Evolutionary conservation across 75 land plant species (phyloP).

Genomic region (Sequoia sempervirens): DNA sequence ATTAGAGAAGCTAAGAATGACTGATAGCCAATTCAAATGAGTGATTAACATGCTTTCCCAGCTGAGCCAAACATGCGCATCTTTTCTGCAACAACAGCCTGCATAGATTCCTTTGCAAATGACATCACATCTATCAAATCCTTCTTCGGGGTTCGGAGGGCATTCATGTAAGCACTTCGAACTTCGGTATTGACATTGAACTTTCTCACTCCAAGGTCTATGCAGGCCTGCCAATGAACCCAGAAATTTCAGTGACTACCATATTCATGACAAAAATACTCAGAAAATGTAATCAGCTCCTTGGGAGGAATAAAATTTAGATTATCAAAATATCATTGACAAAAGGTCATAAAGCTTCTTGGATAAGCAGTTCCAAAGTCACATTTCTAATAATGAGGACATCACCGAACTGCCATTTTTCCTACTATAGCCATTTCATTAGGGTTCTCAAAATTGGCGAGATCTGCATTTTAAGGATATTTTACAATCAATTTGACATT

Average conservation of each 20-base stretch:
- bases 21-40: neutral
- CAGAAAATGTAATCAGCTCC: neutral
- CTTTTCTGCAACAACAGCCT: slow-evolving; percentile 76
- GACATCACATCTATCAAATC: slow-evolving; percentile 79
- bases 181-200: slow-evolving; percentile 98
- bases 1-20: neutral
- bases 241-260: neutral
- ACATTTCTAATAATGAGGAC: no score
- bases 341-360: neutral
- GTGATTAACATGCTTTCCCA: slow-evolving; percentile 52
- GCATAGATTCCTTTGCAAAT: slow-evolving; percentile 80
- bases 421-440: neutral
- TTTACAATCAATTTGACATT: neutral
- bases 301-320: neutral
- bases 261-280: neutral
- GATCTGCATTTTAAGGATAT: neutral
- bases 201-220: slow-evolving; percentile 73
- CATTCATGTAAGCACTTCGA: slow-evolving; percentile 76
- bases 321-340: neutral
- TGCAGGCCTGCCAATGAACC: slow-evolving; percentile 57
- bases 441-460: neutral
- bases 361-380: no score
- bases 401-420: neutral
- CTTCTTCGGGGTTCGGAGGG: slow-evolving; percentile 44
- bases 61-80: slow-evolving; percentile 85